Conservation (phyloP, 2,329 filamentous ascomycete species). For the Tympanopsis confertula region DNA sequence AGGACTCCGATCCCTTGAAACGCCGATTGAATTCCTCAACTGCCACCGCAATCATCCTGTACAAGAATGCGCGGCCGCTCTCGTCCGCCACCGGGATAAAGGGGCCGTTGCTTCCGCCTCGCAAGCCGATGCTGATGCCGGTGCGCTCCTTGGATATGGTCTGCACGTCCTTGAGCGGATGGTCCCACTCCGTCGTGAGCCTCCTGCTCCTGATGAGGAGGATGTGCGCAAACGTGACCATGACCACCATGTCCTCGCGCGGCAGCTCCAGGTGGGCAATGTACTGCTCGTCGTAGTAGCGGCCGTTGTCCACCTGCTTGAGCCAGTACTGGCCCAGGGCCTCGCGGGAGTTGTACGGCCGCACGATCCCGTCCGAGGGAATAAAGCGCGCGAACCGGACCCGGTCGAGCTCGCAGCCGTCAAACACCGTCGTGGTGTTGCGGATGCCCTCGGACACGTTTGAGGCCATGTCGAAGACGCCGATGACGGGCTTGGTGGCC, state of each 20-base stretch:
- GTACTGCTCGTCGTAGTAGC: conserved; percentile 95
- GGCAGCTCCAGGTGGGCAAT: conserved; percentile 91
- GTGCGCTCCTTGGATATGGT: conserved; percentile 95
- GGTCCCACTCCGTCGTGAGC: conserved; percentile 86
- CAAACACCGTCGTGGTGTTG: conserved; percentile 97
- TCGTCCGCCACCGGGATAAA: conserved; percentile 93
- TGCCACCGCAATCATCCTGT: conserved; percentile 53
- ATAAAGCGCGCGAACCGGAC: conserved; percentile 91
- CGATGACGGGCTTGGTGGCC: conserved; percentile 94
- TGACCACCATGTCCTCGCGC: conserved; percentile 75
- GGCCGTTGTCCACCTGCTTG: conserved; percentile 93
- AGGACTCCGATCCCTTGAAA: conserved; percentile 17
- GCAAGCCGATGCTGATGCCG: conserved; percentile 75
- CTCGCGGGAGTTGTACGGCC: conserved; percentile 87
- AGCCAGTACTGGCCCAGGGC: conserved; percentile 96
- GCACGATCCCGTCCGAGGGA: conserved; percentile 81
- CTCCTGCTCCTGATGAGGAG: conserved; percentile 81
- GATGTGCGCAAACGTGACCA: conserved; percentile 80
- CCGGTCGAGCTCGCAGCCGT: conserved; percentile 84
- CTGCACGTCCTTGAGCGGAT: conserved; percentile 88
- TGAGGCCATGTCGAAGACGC: conserved; percentile 89
- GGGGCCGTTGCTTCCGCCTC: conserved; percentile 84
- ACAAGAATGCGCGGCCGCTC: conserved; percentile 51
- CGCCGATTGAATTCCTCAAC: conserved; percentile 58
- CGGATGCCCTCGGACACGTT: conserved; percentile 95